Evolutionary conservation across 2,329 filamentous ascomycete genomes (phyloP).

Genomic region (Xylogone sp.): DNA sequence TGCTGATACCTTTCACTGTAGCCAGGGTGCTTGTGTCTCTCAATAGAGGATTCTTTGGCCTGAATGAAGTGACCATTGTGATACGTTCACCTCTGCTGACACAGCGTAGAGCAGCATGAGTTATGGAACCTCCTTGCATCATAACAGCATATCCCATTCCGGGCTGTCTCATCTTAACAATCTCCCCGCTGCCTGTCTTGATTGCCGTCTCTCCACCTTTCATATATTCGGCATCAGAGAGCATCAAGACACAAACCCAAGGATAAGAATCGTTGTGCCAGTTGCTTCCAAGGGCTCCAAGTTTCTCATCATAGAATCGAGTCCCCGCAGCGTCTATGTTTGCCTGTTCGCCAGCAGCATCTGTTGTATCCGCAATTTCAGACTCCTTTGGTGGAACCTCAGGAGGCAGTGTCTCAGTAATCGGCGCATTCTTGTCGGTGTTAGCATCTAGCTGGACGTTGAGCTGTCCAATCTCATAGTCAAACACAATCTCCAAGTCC

Average conservation of each 20-base stretch:
- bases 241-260: slow-evolving; percentile 42
- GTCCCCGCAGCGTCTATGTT: background rate
- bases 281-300: slow-evolving; percentile 21
- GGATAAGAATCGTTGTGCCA: slow-evolving; percentile 43
- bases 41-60: slow-evolving; percentile 29
- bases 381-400: background rate
- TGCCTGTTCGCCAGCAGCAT: background rate
- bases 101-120: slow-evolving; percentile 31
- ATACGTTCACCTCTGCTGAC: slow-evolving; percentile 32
- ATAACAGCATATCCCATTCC: slow-evolving; percentile 33
- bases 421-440: slow-evolving; percentile 13
- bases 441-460: slow-evolving; percentile 36
- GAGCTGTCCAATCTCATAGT: slow-evolving; percentile 51
- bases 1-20: slow-evolving; percentile 20
- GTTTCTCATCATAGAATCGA: slow-evolving; percentile 15
- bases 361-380: background rate
- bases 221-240: slow-evolving; percentile 37
- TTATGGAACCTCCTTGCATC: slow-evolving; percentile 35
- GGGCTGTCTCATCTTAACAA: slow-evolving; percentile 33
- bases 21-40: slow-evolving; percentile 27
- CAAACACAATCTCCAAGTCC: slow-evolving; percentile 46
- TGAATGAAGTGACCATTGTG: slow-evolving; percentile 35
- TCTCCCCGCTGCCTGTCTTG: slow-evolving; percentile 42
- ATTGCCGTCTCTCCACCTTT: slow-evolving; percentile 50
- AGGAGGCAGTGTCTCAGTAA: background rate